A percentile compares a stretch with the other conserved stretches of the same genome.
Evolutionary conservation across 208 protist genomes (phyloP).

Genomic region (Wallacemonas rigidus): DNA sequence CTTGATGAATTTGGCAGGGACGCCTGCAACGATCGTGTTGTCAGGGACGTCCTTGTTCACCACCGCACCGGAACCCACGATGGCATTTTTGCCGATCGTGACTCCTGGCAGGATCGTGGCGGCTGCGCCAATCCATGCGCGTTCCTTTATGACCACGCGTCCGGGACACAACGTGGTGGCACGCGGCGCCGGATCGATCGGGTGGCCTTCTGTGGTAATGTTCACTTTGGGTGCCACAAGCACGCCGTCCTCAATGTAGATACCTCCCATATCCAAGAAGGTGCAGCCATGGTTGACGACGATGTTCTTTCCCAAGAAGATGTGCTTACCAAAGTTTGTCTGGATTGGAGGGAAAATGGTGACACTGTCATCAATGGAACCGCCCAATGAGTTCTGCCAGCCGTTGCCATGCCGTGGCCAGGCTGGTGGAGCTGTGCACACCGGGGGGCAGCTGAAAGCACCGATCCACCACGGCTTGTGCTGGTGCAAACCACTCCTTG

Average conservation of each 20-base stretch:
- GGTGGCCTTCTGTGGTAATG: slow-evolving; percentile 80
- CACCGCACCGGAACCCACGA: slow-evolving; percentile 80
- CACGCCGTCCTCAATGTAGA: slow-evolving; percentile 62
- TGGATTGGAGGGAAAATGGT: slow-evolving; percentile 67
- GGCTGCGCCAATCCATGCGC: slow-evolving; percentile 67
- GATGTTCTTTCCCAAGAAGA: slow-evolving; percentile 55
- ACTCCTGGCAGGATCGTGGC: slow-evolving; percentile 69
- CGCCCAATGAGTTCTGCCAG: slow-evolving; percentile 30
- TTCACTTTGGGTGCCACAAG: slow-evolving; percentile 66
- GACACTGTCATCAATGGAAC: slow-evolving; percentile 24
- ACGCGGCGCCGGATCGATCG: slow-evolving; percentile 36
- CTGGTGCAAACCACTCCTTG: slow-evolving; percentile 27
- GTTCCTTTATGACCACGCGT: slow-evolving; percentile 48
- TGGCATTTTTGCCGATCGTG: slow-evolving; percentile 62
- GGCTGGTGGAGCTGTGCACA: slow-evolving; percentile 23
- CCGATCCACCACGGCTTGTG: slow-evolving; percentile 22
- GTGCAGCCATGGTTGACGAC: slow-evolving; percentile 70
- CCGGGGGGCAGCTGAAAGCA: slow-evolving; percentile 24
- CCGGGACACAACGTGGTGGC: slow-evolving; percentile 35
- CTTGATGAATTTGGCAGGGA: slow-evolving; percentile 59
- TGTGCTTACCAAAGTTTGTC: slow-evolving; percentile 84
- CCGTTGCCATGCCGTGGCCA: slow-evolving; percentile 5
- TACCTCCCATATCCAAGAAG: slow-evolving; percentile 62
- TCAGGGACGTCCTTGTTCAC: slow-evolving; percentile 79
- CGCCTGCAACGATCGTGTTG: slow-evolving; percentile 75